Conservation (phyloP, 164 flowering plant genomes). For the Platanus orientalis region DNA sequence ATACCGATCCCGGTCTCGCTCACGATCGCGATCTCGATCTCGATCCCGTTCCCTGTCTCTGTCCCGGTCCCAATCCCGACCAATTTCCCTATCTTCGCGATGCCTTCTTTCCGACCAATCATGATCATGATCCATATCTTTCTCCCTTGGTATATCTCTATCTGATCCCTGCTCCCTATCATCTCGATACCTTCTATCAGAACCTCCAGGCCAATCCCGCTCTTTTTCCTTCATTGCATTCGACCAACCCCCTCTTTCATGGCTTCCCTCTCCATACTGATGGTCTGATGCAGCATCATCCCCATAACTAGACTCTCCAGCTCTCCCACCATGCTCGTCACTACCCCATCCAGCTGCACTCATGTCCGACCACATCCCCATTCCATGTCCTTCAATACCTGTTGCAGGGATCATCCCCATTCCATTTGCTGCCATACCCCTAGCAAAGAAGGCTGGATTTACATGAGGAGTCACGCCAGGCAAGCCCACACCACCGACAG, state of each 20-base stretch:
- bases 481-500: slow-evolving; percentile 65
- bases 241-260: slow-evolving; percentile 67
- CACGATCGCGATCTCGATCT: slow-evolving; percentile 33
- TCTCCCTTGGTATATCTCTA: slow-evolving; percentile 58
- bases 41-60: slow-evolving; percentile 51
- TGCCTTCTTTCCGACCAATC: slow-evolving; percentile 69
- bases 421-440: slow-evolving; percentile 73
- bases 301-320: slow-evolving; percentile 80
- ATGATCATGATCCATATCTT: slow-evolving; percentile 48
- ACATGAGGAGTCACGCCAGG: slow-evolving; percentile 92
- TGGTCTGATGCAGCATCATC: slow-evolving; percentile 90
- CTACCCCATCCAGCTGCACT: slow-evolving; percentile 71
- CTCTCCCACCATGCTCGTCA: slow-evolving; percentile 78
- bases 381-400: slow-evolving; percentile 64
- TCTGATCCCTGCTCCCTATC: slow-evolving; percentile 64
- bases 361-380: slow-evolving; percentile 91
- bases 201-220: slow-evolving; percentile 65
- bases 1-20: slow-evolving; percentile 46
- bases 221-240: slow-evolving; percentile 65
- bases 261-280: slow-evolving; percentile 72
- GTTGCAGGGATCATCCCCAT: slow-evolving; percentile 83
- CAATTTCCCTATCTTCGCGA: slow-evolving; percentile 61
- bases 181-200: slow-evolving; percentile 74
- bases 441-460: slow-evolving; percentile 71
- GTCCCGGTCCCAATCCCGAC: slow-evolving; percentile 38